Conservation (phyloP, 2,329 filamentous ascomycete genomes). For the Gyromitra esculenta region DNA sequence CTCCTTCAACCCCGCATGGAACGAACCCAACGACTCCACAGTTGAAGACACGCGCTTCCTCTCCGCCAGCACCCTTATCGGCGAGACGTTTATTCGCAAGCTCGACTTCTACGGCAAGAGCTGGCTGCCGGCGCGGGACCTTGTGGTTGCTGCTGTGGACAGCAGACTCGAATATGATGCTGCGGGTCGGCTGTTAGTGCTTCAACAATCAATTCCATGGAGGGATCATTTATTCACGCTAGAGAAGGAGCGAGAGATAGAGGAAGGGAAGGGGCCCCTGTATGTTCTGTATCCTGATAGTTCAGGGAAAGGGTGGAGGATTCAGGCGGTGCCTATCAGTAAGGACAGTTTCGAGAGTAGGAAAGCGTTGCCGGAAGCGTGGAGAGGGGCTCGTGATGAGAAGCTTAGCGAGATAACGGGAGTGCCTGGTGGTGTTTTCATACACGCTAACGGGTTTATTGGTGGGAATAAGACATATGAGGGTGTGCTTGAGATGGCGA, state of each 20-base stretch:
- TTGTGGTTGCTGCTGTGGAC: conserved; percentile 79
- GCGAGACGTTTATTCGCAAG: conserved; percentile 84
- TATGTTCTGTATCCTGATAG: conserved; percentile 91
- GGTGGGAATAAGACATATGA: conserved; percentile 93
- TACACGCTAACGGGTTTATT: conserved; percentile 95
- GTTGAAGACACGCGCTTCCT: conserved; percentile 84
- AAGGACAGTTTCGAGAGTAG: conserved; percentile 90
- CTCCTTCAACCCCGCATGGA: conserved; percentile 82
- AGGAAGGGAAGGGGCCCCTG: conserved; percentile 69
- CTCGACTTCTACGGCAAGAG: conserved; percentile 77
- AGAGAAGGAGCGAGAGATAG: conserved; percentile 70
- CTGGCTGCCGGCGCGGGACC: conserved; percentile 87
- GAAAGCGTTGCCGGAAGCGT: conserved; percentile 87
- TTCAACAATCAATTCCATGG: conserved; percentile 88
- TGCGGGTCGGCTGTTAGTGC: conserved; percentile 80
- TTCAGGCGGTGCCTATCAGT: conserved; percentile 87
- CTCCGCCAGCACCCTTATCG: conserved; percentile 81
- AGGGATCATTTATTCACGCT: conserved; percentile 94
- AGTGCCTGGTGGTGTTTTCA: conserved; percentile 82
- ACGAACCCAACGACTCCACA: conserved; percentile 75
- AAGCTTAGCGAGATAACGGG: conserved; percentile 78
- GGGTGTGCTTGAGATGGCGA: conserved; percentile 85
- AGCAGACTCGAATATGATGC: conserved; percentile 74
- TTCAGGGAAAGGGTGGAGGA: conserved; percentile 79
- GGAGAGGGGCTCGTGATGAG: conserved; percentile 89